phyloP scores from a whole-genome alignment of 495 filamentous ascomycete species.

The Xylaria bambusicola region DNA sequence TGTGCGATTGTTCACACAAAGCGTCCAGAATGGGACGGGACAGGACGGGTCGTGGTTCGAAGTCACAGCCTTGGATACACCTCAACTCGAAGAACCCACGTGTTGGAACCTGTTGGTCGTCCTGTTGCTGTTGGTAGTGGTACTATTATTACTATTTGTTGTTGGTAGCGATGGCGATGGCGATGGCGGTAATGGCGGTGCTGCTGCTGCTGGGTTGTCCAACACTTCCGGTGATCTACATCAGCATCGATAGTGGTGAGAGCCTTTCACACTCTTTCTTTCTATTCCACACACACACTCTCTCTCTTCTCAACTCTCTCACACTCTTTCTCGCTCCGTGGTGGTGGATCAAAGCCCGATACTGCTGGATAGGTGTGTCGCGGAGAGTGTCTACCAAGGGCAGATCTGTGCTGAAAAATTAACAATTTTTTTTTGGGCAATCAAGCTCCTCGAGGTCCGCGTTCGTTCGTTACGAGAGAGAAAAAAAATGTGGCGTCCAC shows the following conservation, averaged over 20 bases:
- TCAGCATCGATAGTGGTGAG: constrained; percentile 8
- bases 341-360: not conserved
- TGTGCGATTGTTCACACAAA: constrained; percentile 21
- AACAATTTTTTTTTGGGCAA: constrained; percentile 14
- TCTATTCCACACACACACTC: not conserved
- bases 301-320: not conserved
- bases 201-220: not conserved
- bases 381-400: not conserved
- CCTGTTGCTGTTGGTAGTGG: not conserved
- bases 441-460: constrained; percentile 16
- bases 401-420: constrained; percentile 11
- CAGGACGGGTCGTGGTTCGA: not conserved
- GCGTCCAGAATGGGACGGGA: not conserved
- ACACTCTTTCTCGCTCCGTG: not conserved
- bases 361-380: constrained; percentile 1
- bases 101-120: not conserved
- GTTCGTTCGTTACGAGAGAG: constrained; percentile 13
- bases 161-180: not conserved
- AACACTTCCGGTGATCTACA: not conserved
- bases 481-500: constrained; percentile 23
- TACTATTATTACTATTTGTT: not conserved
- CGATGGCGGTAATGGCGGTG: not conserved
- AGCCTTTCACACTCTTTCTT: not conserved
- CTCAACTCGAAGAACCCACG: not conserved
- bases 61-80: not conserved